Base-by-base conservation (phyloP, 495 filamentous ascomycete genomes). In the Cercophora scortea region DNA sequence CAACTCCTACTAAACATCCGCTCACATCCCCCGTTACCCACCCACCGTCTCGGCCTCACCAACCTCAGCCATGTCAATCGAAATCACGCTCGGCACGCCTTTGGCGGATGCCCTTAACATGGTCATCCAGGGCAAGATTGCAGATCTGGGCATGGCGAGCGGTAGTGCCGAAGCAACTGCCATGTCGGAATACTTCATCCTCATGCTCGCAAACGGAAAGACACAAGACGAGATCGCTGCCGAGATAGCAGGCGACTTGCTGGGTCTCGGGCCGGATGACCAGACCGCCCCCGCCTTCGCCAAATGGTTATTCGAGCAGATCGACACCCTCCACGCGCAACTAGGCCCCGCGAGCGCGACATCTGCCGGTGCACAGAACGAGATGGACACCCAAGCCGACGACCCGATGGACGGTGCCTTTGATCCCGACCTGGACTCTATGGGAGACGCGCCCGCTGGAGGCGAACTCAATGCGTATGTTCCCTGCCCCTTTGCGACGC, bases 161-260 rank as follows among this genome's bases (percentile, higher is more conserved):
- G 87, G 85, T 41, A 85, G 82, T 52, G 76, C 79, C 55, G 88
- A 91, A 62, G 92, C 89, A 61, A 83, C 86, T 13, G 87, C 90
- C 11, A 77, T 98, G 52, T 85, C 89, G 41, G 93, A 98, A 70
- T 98, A 96, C 66, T 92, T 98, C 55, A 86, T 96, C 43, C 78
- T 96, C 49, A 97, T 96, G 92, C 79, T 98, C 32, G 88, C 86
- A 52, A 96, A 96, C 66, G 88, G 90, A 52, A 96, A 95, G 70
- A 88, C 85, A 7, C 84, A 93, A 63, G 82, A 89, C 42, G 85
- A 95, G 60, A 90, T 97, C 56, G 88, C 90, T 4, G 79, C 81
- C 32, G 93, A 98, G 64, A 82, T 97, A 11, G 85, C 90, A 8
- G 88, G 86, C 52, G 94, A 98, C 59, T 80, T 97, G 40, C 80